A percentile compares a stretch with the other conserved stretches of the same genome.
Conservation (phyloP, 192 early-diverging fungal genomes). For the Umbelopsis isabellina region DNA sequence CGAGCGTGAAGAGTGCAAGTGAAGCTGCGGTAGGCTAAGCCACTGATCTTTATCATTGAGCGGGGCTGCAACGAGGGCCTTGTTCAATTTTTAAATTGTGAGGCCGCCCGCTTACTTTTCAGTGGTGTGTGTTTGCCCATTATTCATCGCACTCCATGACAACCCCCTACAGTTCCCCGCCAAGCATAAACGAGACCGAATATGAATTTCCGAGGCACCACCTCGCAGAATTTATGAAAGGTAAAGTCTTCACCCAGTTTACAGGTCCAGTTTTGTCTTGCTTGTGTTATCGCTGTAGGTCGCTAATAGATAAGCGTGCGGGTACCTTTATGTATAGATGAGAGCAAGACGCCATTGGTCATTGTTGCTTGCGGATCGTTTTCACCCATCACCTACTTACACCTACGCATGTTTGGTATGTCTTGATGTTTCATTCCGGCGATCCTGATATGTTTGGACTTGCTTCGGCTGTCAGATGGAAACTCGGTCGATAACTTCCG, state of each 20-base stretch:
- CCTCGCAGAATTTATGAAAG: conserved; percentile 27
- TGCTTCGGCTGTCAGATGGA: not conserved
- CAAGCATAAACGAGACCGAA: conserved; percentile 19
- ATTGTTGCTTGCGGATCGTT: conserved; percentile 97
- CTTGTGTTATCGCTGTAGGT: not conserved
- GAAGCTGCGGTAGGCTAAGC: not conserved
- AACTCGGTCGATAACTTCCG: conserved; percentile 4
- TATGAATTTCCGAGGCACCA: conserved; percentile 36
- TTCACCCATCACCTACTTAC: conserved; percentile 96
- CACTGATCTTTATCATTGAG: conserved; percentile 18
- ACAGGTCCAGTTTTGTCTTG: not conserved
- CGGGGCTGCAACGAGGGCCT: not conserved
- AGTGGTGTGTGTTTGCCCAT: not conserved
- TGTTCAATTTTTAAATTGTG: conserved; percentile 19
- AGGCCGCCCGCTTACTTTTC: conserved; percentile 10
- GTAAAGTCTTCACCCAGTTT: not conserved
- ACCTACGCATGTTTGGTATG: conserved; percentile 98
- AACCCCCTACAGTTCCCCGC: not conserved
- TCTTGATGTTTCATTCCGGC: conserved; percentile 9
- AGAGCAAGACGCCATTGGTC: conserved; percentile 80
- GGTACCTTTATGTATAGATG: conserved; percentile 46
- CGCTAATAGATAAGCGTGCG: conserved; percentile 1
- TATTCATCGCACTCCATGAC: conserved; percentile 7
- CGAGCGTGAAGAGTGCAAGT: not conserved
- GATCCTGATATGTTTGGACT: not conserved